Conservation (phyloP, 768 basidiomycete genomes). For the Hygrophorus pudorinus region DNA sequence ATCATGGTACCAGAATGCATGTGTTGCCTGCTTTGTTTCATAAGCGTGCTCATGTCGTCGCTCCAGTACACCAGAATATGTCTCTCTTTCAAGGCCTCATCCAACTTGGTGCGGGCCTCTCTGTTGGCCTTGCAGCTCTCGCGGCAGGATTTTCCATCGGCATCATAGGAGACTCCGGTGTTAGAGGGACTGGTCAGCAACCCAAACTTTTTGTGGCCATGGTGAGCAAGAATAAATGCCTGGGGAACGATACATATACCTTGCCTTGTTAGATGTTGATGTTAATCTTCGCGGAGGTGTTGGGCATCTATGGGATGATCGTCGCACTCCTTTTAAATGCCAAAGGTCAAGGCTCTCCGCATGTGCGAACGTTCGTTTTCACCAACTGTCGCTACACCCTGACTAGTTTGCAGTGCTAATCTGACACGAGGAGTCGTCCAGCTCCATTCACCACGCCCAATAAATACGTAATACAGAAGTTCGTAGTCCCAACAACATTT, state of each 20-base stretch:
- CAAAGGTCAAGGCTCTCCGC: constrained; percentile 20
- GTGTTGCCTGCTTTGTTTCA: constrained; percentile 13
- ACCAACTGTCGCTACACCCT: not conserved
- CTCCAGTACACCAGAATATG: constrained; percentile 47
- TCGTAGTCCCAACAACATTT: too few species aligned
- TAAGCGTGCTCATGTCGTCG: constrained; percentile 7
- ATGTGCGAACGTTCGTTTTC: not conserved
- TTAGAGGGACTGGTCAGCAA: constrained; percentile 2
- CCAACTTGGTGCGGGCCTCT: constrained; percentile 84
- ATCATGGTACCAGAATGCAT: constrained; percentile 63
- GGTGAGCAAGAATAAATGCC: not conserved
- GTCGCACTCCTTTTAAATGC: constrained; percentile 91
- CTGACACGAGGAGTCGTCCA: too few species aligned
- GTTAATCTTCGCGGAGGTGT: constrained; percentile 84
- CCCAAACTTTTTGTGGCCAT: constrained; percentile 2
- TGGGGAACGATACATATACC: not conserved
- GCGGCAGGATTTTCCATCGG: constrained; percentile 97
- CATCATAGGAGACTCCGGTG: constrained; percentile 76
- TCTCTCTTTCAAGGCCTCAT: constrained; percentile 81
- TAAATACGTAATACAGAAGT: too few species aligned
- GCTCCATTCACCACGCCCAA: too few species aligned
- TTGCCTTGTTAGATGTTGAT: constrained; percentile 65
- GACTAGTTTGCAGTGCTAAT: not conserved
- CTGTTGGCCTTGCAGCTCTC: constrained; percentile 83
- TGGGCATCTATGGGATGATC: constrained; percentile 81